Evolutionary conservation across 192 early-diverging fungal genomes (phyloP).

Genomic region (Podila clonocystis): DNA sequence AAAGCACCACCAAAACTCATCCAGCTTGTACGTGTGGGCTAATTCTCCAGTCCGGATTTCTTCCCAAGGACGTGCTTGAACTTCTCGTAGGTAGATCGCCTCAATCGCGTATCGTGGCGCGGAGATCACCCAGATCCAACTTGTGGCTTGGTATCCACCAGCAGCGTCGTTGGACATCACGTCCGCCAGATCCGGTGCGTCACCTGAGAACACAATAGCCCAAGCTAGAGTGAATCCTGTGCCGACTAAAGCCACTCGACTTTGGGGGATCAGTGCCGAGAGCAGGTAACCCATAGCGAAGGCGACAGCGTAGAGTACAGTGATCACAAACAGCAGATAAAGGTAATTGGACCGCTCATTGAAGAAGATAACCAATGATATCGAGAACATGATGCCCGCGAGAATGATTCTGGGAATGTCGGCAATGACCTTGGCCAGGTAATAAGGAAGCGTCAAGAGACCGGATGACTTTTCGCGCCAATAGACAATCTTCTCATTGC

Average conservation of each 20-base stretch:
- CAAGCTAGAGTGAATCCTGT: slow-evolving; percentile 73
- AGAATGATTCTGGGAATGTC: slow-evolving; percentile 72
- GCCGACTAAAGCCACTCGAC: slow-evolving; percentile 56
- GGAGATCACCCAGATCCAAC: slow-evolving; percentile 68
- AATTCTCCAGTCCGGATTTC: slow-evolving; percentile 36
- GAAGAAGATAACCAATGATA: slow-evolving; percentile 67
- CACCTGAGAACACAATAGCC: slow-evolving; percentile 65
- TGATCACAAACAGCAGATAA: slow-evolving; percentile 56
- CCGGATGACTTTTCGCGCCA: slow-evolving; percentile 71
- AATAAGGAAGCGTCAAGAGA: slow-evolving; percentile 70
- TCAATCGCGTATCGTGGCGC: slow-evolving; percentile 74
- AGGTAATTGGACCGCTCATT: slow-evolving; percentile 49
- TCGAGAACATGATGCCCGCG: slow-evolving; percentile 64
- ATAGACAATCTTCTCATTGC: slow-evolving; percentile 70
- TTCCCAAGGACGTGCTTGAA: slow-evolving; percentile 51
- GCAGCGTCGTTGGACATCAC: slow-evolving; percentile 34
- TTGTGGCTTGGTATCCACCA: slow-evolving; percentile 31
- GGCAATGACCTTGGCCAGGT: slow-evolving; percentile 66
- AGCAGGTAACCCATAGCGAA: slow-evolving; percentile 70
- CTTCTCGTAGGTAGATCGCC: slow-evolving; percentile 64
- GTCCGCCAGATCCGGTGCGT: slow-evolving; percentile 59
- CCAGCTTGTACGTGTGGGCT: slow-evolving; percentile 52
- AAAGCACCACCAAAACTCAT: slow-evolving; percentile 55
- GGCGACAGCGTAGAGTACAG: slow-evolving; percentile 60
- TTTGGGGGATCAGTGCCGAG: slow-evolving; percentile 55